phyloP scores from a whole-genome alignment of 179 eudicot species.

The Sideroxylon spinosum region DNA sequence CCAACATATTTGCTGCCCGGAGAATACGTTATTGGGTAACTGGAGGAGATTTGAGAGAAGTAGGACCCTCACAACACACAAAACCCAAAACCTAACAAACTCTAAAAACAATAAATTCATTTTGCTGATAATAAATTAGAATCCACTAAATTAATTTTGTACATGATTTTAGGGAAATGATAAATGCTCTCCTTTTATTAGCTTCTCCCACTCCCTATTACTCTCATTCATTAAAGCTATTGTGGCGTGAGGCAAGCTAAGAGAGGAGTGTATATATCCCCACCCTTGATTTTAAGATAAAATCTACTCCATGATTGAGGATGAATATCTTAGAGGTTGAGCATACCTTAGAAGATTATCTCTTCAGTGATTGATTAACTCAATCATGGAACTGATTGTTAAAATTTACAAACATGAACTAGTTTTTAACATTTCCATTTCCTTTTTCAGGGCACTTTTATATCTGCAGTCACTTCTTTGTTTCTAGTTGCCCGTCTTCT shows the following conservation, averaged over 20 bases:
- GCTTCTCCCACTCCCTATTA: too few relatives aligned
- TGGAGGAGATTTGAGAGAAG: too few relatives aligned
- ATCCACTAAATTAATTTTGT: not conserved
- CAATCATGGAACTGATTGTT: conserved; percentile 3
- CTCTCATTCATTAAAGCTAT: too few relatives aligned
- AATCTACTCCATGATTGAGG: not conserved
- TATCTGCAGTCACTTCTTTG: conserved; percentile 43
- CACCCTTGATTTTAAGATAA: too few relatives aligned
- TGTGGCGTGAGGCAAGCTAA: too few relatives aligned
- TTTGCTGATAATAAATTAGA: not conserved
- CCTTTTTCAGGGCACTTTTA: conserved; percentile 33
- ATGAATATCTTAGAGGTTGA: conserved; percentile 1
- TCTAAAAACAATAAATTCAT: not conserved
- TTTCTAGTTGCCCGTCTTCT: conserved; percentile 39
- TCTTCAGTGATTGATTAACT: not conserved
- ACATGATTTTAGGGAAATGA: too few relatives aligned
- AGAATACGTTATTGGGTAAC: too few relatives aligned
- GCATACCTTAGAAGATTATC: not conserved
- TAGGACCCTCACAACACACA: too few relatives aligned
- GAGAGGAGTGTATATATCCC: too few relatives aligned
- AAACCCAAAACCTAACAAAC: not conserved
- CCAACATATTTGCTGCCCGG: too few relatives aligned
- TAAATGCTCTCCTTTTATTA: too few relatives aligned
- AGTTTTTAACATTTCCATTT: conserved; percentile 1
- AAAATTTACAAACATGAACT: not conserved